A percentile compares a stretch with the other conserved stretches of the same genome.
Conservation (phyloP, 2,329 filamentous ascomycete species). For the Falciphora oryzae region DNA sequence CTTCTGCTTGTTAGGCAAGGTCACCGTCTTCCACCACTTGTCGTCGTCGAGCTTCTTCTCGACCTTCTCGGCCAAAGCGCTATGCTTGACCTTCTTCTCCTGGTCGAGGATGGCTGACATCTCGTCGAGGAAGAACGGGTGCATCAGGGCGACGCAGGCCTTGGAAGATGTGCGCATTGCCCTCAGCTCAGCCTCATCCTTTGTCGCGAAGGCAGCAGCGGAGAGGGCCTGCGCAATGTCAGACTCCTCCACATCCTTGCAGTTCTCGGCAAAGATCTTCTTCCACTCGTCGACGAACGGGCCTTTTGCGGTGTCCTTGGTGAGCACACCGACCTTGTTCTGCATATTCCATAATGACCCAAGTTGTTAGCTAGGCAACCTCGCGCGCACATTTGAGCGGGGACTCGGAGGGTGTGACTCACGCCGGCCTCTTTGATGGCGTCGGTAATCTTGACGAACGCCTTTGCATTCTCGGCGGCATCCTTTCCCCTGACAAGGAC, state of each 20-base stretch:
- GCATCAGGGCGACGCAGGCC: slow-evolving; percentile 90
- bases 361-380: neutral
- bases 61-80: slow-evolving; percentile 77
- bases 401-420: slow-evolving; percentile 32
- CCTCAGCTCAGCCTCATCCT: slow-evolving; percentile 90
- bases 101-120: slow-evolving; percentile 95
- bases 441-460: slow-evolving; percentile 77
- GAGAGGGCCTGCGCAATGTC: slow-evolving; percentile 82
- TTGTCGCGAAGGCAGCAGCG: slow-evolving; percentile 77
- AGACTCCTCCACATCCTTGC: slow-evolving; percentile 81
- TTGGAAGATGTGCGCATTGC: slow-evolving; percentile 92
- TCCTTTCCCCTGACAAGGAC: slow-evolving; percentile 90
- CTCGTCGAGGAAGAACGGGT: slow-evolving; percentile 94
- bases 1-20: slow-evolving; percentile 65
- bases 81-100: slow-evolving; percentile 96
- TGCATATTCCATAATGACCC: slow-evolving; percentile 26
- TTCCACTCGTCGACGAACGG: slow-evolving; percentile 98
- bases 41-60: slow-evolving; percentile 86
- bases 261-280: slow-evolving; percentile 67
- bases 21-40: slow-evolving; percentile 84
- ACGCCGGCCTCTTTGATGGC: slow-evolving; percentile 84
- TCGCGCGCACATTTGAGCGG: slow-evolving; percentile 2
- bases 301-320: slow-evolving; percentile 78
- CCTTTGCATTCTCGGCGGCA: slow-evolving; percentile 82
- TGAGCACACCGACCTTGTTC: slow-evolving; percentile 85